Percentiles rank a stretch among this genome's conserved stretches.
phyloP scores from a whole-genome alignment of 2,329 filamentous ascomycete species.

The Aspergillus persii region DNA sequence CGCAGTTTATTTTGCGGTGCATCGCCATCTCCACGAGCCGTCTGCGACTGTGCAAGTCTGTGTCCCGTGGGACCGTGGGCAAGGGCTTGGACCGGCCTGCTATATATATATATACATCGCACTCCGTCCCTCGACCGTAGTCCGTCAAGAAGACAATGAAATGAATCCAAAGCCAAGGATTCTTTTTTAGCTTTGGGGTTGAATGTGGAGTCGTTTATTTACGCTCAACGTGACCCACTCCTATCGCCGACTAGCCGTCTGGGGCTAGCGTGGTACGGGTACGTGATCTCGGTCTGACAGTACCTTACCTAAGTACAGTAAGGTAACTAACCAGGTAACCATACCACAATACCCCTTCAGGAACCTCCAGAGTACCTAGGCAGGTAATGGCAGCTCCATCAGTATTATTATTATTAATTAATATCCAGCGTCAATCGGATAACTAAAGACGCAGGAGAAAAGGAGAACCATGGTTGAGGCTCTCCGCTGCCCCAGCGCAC shows the following conservation, averaged over 20 bases:
- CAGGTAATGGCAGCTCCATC: no score
- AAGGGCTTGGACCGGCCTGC: neutral
- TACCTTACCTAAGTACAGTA: neutral
- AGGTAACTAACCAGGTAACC: neutral
- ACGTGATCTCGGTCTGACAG: slow-evolving; percentile 1
- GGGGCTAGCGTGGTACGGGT: neutral
- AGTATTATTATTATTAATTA: no score
- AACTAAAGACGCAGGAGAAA: slow-evolving; percentile 8
- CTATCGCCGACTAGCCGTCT: slow-evolving; percentile 9
- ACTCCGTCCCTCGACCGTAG: no score
- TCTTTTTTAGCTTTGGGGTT: slow-evolving; percentile 15
- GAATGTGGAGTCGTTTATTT: slow-evolving; percentile 25
- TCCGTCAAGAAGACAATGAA: no score
- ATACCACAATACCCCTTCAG: neutral
- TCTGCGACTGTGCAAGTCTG: neutral
- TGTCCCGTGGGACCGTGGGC: neutral
- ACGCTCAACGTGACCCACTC: slow-evolving; percentile 20
- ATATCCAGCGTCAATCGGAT: neutral
- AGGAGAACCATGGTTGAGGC: slow-evolving; percentile 28
- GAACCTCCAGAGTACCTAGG: no score
- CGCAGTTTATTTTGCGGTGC: neutral
- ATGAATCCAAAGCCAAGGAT: neutral
- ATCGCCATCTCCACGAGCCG: neutral
- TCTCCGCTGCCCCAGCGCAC: slow-evolving; percentile 24
- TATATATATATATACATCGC: neutral